Conservation (phyloP, 106 monocot species). For the Vanilla planifolia region DNA sequence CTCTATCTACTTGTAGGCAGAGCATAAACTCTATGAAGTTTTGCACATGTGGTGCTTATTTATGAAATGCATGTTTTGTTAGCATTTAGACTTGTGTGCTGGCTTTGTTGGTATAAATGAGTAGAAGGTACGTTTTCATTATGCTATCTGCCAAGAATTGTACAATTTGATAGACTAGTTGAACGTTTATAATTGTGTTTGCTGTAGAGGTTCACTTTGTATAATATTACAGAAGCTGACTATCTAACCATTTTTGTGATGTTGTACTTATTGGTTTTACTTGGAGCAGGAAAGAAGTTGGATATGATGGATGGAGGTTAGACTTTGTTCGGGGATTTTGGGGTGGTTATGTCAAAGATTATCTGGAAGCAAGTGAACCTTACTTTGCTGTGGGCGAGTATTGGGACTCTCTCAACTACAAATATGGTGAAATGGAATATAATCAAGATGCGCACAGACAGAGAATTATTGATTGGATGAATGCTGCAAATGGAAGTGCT, state of each 20-base stretch:
- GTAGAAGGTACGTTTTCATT: no score
- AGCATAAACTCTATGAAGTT: no score
- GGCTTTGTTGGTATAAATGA: no score
- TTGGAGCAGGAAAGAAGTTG: constrained; percentile 68
- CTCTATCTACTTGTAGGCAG: not conserved
- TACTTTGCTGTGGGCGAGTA: constrained; percentile 93
- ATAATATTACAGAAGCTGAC: no score
- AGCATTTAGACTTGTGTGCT: no score
- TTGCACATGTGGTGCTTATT: no score
- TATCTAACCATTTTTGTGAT: not conserved
- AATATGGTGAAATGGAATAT: constrained; percentile 86
- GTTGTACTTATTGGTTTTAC: not conserved
- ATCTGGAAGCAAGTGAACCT: constrained; percentile 76
- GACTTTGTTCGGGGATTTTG: constrained; percentile 96
- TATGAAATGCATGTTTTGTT: no score
- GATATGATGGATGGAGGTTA: constrained; percentile 96
- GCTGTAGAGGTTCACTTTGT: no score
- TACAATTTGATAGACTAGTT: no score
- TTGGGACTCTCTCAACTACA: constrained; percentile 97
- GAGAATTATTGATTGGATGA: constrained; percentile 96
- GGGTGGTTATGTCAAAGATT: constrained; percentile 99
- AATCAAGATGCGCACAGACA: constrained; percentile 99
- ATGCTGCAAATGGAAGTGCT: constrained; percentile 82
- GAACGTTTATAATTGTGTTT: no score
- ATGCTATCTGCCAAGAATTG: no score